Evolutionary conservation across 257 asterid species (phyloP), one percentile per base, ranked within the genome.

Genomic region (Echites panduratus): DNA sequence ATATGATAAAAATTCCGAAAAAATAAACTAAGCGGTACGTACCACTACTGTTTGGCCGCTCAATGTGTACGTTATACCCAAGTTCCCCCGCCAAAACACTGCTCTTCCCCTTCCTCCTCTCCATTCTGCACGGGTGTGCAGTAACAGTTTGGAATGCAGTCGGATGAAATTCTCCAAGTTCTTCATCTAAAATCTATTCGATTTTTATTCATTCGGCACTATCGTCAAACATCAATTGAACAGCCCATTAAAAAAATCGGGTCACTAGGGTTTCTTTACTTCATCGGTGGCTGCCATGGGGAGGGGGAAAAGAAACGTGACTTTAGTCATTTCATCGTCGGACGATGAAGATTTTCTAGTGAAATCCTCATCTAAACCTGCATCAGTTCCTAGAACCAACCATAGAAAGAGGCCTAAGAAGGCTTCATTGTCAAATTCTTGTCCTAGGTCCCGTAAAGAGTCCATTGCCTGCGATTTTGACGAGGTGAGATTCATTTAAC

Each of bases 401-500:
- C 85, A 86, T 65, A 89, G 84, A 81, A 93, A 88, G 84, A 87
- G 92, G 79, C 73, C 82, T 58, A 90, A 82, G 82, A 84, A 72
- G 77, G 75, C 57, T 74, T 70, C 86, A 19, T 70, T 76, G 26
- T 74, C 96, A 24, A 82, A 69, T 56, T 81, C 93, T 40, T 54
- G 82, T 57, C 79, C 86, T 22, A 68, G 76, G 66, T 73, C 86
- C 19, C 73, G 77, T 61, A 79, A 72, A 27, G 41, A 58, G 44
- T 76, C 78, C 38, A 20, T 75, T 74, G 50, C 67, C 79, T 79
- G 59, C 77, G 90, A 72, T 65, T 93, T 93, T 73, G 89, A 85
- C 45, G 84, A 84, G 70, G 85, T 79, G 69, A 7, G 8, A n/a
- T n/a, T n/a, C n/a, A n/a, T n/a, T n/a, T n/a, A n/a, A n/a, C n/a